A percentile compares a stretch with the other conserved stretches of the same genome.
These are phyloP conservation scores for Hypoxylon intermedium DNA, from an alignment of 495 filamentous ascomycete genomes.

Conservation along the genomic window DNA sequence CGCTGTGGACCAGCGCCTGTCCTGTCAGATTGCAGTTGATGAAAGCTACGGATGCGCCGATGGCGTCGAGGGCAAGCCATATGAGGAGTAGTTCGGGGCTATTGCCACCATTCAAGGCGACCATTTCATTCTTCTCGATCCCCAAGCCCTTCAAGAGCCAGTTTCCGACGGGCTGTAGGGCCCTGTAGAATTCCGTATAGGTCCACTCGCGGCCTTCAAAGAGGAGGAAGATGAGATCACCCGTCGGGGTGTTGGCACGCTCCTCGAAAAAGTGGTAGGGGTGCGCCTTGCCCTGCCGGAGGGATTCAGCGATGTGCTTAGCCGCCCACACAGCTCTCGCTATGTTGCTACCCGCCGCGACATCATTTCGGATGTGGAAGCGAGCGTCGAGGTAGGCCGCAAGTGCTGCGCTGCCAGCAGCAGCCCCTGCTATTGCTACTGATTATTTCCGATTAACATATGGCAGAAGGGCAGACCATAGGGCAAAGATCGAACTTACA, in stretches of 20 bases:
- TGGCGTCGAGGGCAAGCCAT: conserved; percentile 56
- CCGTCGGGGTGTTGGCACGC: conserved; percentile 32
- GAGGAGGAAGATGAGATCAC: conserved; percentile 43
- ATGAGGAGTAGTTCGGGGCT: conserved; percentile 50
- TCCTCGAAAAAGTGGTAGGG: conserved; percentile 45
- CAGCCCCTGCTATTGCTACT: conserved; percentile 24
- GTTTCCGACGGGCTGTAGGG: conserved; percentile 43
- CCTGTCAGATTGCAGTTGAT: conserved; percentile 52
- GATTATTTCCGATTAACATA: background rate
- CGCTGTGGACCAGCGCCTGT: conserved; percentile 43
- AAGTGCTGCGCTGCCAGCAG: conserved; percentile 21
- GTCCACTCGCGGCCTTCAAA: conserved; percentile 50
- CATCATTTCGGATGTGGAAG: conserved; percentile 45
- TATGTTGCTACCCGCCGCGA: conserved; percentile 18
- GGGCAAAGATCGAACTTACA: conserved; percentile 10
- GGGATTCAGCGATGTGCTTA: conserved; percentile 16
- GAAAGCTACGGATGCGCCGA: conserved; percentile 53
- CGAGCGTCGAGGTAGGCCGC: conserved; percentile 27
- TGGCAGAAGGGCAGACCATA: background rate
- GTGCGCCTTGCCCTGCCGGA: conserved; percentile 30
- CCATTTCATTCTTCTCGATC: conserved; percentile 47
- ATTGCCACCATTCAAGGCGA: conserved; percentile 48
- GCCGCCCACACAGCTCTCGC: background rate
- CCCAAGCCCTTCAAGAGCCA: conserved; percentile 52
- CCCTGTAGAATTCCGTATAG: conserved; percentile 42